Conservation (phyloP, 164 flowering plant genomes). For the Amborella trichopoda region DNA sequence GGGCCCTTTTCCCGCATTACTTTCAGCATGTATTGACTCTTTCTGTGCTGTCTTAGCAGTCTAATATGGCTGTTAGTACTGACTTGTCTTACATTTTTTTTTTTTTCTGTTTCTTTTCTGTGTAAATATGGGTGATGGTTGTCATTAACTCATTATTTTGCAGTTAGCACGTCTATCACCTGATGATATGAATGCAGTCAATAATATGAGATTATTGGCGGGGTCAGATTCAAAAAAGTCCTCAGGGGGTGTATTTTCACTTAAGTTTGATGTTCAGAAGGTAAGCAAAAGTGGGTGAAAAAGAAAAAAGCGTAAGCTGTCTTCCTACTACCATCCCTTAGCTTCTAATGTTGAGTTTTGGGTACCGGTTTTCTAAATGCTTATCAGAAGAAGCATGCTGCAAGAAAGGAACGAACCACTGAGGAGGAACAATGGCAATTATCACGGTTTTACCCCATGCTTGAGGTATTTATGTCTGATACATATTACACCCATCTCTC, state of each 20-base stretch:
- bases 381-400: constrained; percentile 56
- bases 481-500: too few species aligned
- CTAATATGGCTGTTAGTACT: too few species aligned
- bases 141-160: too few species aligned
- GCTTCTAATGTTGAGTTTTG: constrained; percentile 1
- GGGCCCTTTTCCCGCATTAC: too few species aligned
- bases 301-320: background rate
- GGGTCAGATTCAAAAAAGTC: constrained; percentile 52
- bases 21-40: too few species aligned
- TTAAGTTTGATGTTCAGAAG: constrained; percentile 84
- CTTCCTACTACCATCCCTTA: too few species aligned
- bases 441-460: constrained; percentile 83
- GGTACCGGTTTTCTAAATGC: too few species aligned
- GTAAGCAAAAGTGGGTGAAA: constrained; percentile 18
- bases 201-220: constrained; percentile 64
- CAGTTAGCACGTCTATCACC: constrained; percentile 70
- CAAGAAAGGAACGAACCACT: constrained; percentile 65
- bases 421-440: constrained; percentile 84
- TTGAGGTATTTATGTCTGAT: constrained; percentile 50
- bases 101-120: too few species aligned
- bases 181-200: constrained; percentile 83
- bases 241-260: constrained; percentile 50
- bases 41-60: too few species aligned
- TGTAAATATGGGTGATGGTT: too few species aligned
- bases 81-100: too few species aligned